Evolutionary conservation across 805 yeast species (phyloP).

Genomic region (Dipodascus albidus): DNA sequence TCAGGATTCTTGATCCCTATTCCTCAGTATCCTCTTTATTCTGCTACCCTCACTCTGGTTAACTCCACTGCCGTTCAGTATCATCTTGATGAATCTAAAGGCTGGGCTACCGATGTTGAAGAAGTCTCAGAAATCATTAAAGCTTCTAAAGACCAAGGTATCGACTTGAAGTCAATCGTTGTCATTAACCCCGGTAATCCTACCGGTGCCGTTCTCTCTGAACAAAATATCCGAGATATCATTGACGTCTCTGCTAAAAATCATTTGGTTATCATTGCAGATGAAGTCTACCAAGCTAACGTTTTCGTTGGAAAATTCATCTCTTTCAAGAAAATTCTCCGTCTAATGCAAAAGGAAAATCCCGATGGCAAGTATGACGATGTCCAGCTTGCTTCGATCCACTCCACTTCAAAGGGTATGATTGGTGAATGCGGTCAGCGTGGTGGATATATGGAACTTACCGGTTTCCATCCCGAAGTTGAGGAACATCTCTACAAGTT

Average conservation of each 20-base stretch:
- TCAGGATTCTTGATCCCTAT: slow-evolving; percentile 78
- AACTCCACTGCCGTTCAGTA: slow-evolving; percentile 79
- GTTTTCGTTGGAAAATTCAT: slow-evolving; percentile 71
- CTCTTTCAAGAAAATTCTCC: slow-evolving; percentile 72
- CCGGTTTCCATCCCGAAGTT: slow-evolving; percentile 66
- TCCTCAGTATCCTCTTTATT: slow-evolving; percentile 95
- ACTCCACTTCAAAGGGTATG: slow-evolving; percentile 96
- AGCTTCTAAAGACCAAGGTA: slow-evolving; percentile 38
- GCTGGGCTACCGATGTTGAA: slow-evolving; percentile 74
- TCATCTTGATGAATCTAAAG: slow-evolving; percentile 63
- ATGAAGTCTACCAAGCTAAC: slow-evolving; percentile 96
- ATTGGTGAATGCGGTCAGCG: slow-evolving; percentile 99
- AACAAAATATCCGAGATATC: slow-evolving; percentile 56
- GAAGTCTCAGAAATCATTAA: slow-evolving; percentile 47
- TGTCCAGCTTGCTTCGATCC: slow-evolving; percentile 86
- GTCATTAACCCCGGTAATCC: slow-evolving; percentile 98
- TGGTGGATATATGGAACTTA: slow-evolving; percentile 95
- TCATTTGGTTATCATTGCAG: slow-evolving; percentile 83
- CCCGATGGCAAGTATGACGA: slow-evolving; percentile 46
- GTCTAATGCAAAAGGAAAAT: slow-evolving; percentile 43
- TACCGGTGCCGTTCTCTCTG: slow-evolving; percentile 74
- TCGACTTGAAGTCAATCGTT: slow-evolving; percentile 67
- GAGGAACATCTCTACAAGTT: slow-evolving; percentile 65
- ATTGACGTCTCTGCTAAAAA: slow-evolving; percentile 73
- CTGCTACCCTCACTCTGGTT: slow-evolving; percentile 84